Evolutionary conservation across 2,329 filamentous ascomycete species (phyloP).

Genomic region (Cladophialophora yegresii): DNA sequence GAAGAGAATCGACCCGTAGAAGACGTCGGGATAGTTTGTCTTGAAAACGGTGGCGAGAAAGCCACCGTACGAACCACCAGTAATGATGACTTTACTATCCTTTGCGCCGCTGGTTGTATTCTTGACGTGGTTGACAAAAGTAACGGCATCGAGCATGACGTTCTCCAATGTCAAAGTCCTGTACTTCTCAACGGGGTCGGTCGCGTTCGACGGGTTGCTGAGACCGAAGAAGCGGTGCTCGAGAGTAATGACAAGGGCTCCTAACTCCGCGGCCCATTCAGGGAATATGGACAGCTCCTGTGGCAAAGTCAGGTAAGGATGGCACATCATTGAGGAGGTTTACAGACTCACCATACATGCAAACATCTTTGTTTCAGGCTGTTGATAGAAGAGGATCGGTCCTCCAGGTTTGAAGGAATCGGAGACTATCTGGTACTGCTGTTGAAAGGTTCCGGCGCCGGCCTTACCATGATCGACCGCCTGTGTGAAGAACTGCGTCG

Average conservation of each 20-base stretch:
- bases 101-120: slow-evolving; percentile 7
- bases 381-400: slow-evolving; percentile 20
- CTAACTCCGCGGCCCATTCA: slow-evolving; percentile 16
- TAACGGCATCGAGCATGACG: slow-evolving; percentile 20
- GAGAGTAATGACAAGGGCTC: slow-evolving; percentile 13
- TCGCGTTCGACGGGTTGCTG: slow-evolving; percentile 19
- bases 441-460: slow-evolving; percentile 15
- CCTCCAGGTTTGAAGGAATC: slow-evolving; percentile 19
- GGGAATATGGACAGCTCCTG: slow-evolving; percentile 14
- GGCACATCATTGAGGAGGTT: background rate
- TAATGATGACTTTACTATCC: slow-evolving; percentile 22
- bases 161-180: slow-evolving; percentile 20
- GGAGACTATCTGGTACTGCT: slow-evolving; percentile 18
- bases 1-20: slow-evolving; percentile 18
- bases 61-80: slow-evolving; percentile 15
- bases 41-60: slow-evolving; percentile 17
- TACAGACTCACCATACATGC: slow-evolving; percentile 14
- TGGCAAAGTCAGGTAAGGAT: background rate
- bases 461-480: slow-evolving; percentile 9
- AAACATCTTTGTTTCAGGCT: slow-evolving; percentile 11
- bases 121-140: slow-evolving; percentile 18
- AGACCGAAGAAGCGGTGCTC: slow-evolving; percentile 24
- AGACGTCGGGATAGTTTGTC: slow-evolving; percentile 19
- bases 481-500: slow-evolving; percentile 15
- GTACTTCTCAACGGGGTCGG: slow-evolving; percentile 4